Percentiles rank a stretch among this genome's conserved stretches.
Evolutionary conservation across 2,329 filamentous ascomycete genomes (phyloP).

Genomic region (Fusarium sp.): DNA sequence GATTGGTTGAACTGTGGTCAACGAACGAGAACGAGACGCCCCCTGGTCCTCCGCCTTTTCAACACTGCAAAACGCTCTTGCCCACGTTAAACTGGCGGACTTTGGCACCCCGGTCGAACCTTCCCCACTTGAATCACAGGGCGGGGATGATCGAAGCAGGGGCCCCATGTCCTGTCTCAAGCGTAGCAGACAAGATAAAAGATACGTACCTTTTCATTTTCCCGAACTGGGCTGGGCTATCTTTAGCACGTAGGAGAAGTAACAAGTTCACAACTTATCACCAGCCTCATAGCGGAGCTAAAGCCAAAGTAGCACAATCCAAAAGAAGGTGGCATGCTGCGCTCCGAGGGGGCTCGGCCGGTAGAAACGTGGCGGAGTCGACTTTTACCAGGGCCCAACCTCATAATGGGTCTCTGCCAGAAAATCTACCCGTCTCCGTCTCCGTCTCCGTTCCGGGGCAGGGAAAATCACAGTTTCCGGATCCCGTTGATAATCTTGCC

Average conservation of each 20-base stretch:
- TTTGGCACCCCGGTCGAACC: slow-evolving; percentile 19
- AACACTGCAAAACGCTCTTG: slow-evolving; percentile 36
- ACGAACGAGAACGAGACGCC: neutral
- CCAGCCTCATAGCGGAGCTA: slow-evolving; percentile 21
- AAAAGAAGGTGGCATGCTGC: slow-evolving; percentile 29
- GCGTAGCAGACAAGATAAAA: neutral
- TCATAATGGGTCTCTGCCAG: neutral
- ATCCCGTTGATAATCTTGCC: neutral
- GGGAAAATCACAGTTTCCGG: slow-evolving; percentile 20
- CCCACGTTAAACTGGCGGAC: slow-evolving; percentile 45
- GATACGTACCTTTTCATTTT: neutral
- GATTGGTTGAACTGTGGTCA: neutral
- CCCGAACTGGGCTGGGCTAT: neutral
- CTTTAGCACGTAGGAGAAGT: neutral
- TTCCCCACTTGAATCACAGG: slow-evolving; percentile 29
- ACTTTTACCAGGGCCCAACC: neutral
- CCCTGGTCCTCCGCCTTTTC: slow-evolving; percentile 45
- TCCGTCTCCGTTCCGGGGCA: slow-evolving; percentile 2
- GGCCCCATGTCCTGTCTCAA: neutral
- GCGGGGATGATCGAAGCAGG: slow-evolving; percentile 33
- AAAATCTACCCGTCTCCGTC: slow-evolving; percentile 24
- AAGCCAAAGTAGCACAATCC: slow-evolving; percentile 15
- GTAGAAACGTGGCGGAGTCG: slow-evolving; percentile 43
- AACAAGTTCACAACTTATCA: slow-evolving; percentile 1
- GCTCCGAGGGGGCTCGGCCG: slow-evolving; percentile 28